phyloP scores from a whole-genome alignment of 305 asterid genomes.

The Caryopteris hybrid region DNA sequence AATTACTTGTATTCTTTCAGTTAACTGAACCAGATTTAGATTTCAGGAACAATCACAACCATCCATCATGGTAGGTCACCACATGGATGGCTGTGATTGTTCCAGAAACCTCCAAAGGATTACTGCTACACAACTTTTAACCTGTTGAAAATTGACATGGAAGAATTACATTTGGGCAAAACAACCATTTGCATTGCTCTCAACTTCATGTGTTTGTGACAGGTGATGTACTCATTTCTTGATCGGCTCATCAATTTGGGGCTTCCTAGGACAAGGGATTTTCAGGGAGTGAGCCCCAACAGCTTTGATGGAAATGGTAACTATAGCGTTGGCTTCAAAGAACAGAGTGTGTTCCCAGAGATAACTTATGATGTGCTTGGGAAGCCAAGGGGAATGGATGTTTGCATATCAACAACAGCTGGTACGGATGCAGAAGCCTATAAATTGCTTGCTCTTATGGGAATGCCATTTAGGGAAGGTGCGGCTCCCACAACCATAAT shows the following conservation, averaged over 20 bases:
- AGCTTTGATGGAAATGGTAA: constrained; percentile 95
- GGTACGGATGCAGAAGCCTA: constrained; percentile 76
- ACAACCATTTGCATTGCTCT: not conserved
- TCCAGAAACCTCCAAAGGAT: not conserved
- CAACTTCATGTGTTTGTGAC: constrained; percentile 23
- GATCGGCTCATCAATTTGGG: constrained; percentile 91
- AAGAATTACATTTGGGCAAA: not conserved
- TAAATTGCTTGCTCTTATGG: constrained; percentile 78
- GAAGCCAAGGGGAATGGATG: constrained; percentile 95
- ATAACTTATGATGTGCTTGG: constrained; percentile 60
- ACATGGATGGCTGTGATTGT: not conserved
- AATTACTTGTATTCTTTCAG: not conserved
- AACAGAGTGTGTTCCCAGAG: constrained; percentile 92
- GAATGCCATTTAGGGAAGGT: constrained; percentile 90
- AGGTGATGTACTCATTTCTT: constrained; percentile 87
- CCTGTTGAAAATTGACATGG: not conserved
- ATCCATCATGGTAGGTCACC: not conserved
- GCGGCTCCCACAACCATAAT: constrained; percentile 29
- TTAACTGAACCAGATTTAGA: not conserved
- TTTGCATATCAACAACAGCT: constrained; percentile 87
- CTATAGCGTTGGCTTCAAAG: constrained; percentile 76
- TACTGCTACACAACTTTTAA: not conserved
- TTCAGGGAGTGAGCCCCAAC: constrained; percentile 82
- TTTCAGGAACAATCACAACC: not conserved
- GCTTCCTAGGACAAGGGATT: constrained; percentile 89